Percentiles rank a stretch among this genome's conserved stretches.
phyloP scores from a whole-genome alignment of 805 yeast species.

The Candida sakaeoensis region DNA sequence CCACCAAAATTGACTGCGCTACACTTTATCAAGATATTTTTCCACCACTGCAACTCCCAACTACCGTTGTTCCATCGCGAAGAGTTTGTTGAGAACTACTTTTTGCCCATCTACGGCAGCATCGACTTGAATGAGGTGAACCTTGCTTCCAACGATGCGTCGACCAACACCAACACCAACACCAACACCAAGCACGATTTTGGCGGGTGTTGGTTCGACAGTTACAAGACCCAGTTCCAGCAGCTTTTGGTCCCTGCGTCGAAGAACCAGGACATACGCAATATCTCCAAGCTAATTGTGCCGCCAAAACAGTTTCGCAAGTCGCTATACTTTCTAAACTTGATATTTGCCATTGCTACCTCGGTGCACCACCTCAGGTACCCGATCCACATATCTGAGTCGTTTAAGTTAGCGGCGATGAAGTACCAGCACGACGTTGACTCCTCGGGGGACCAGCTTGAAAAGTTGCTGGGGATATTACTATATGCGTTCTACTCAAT shows the following conservation, averaged over 20 bases:
- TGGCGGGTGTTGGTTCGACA: slow-evolving; percentile 14
- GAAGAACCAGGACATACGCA: slow-evolving; percentile 15
- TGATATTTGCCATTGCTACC: slow-evolving; percentile 77
- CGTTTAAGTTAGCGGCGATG: slow-evolving; percentile 66
- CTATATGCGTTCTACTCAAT: slow-evolving; percentile 67
- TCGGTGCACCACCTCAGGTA: slow-evolving; percentile 69
- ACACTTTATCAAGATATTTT: slow-evolving; percentile 57
- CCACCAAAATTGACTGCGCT: slow-evolving; percentile 74
- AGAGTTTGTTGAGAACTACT: slow-evolving; percentile 60
- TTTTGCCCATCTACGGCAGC: slow-evolving; percentile 77
- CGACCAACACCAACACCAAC: slow-evolving; percentile 48
- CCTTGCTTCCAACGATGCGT: slow-evolving; percentile 49
- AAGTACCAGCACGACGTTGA: slow-evolving; percentile 55
- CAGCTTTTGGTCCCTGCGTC: slow-evolving; percentile 36
- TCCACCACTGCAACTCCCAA: slow-evolving; percentile 79
- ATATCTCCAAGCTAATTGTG: slow-evolving; percentile 31
- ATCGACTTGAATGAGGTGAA: slow-evolving; percentile 50
- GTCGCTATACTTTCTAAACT: slow-evolving; percentile 67
- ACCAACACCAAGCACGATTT: slow-evolving; percentile 40
- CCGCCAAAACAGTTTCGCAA: slow-evolving; percentile 49
- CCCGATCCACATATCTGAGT: slow-evolving; percentile 60
- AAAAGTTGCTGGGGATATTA: slow-evolving; percentile 68
- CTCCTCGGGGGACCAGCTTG: slow-evolving; percentile 57
- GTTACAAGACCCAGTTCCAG: slow-evolving; percentile 18
- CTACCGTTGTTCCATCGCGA: slow-evolving; percentile 83